phyloP scores from a whole-genome alignment of 2,329 filamentous ascomycete genomes.

The Zymoseptoria pseudotritici region DNA sequence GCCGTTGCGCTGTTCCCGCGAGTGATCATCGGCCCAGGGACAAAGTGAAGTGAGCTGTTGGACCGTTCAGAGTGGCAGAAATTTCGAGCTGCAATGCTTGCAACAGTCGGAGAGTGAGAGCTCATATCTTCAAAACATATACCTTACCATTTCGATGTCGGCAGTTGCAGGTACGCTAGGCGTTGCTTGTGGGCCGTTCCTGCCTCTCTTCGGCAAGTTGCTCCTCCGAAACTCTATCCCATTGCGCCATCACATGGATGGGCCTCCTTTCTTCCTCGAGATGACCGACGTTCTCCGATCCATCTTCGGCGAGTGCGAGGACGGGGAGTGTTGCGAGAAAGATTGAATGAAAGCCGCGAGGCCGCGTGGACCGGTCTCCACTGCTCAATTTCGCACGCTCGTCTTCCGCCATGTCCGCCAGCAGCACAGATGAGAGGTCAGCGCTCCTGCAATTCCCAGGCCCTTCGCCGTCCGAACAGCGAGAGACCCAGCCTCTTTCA shows the following conservation, averaged over 20 bases:
- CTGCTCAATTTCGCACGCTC: neutral
- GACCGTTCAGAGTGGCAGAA: neutral
- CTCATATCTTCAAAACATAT: too few species aligned
- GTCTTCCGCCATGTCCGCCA: constrained; percentile 8
- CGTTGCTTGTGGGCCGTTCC: too few species aligned
- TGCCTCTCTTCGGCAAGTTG: neutral
- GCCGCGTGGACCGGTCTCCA: neutral
- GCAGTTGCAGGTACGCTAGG: too few species aligned
- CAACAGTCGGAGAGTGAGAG: too few species aligned
- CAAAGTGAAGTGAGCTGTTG: neutral
- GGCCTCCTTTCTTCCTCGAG: too few species aligned
- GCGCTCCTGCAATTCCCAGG: constrained; percentile 25
- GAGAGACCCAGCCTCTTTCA: constrained; percentile 5
- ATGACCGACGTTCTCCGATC: neutral
- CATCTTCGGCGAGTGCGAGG: neutral
- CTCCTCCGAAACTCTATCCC: neutral
- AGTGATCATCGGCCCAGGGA: neutral
- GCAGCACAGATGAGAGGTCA: constrained; percentile 11
- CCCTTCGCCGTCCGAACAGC: constrained; percentile 1
- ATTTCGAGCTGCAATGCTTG: neutral
- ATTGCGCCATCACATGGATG: neutral
- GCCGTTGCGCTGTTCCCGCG: too few species aligned
- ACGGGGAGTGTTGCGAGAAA: neutral
- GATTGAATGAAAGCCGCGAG: neutral
- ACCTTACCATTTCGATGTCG: too few species aligned